phyloP scores from a whole-genome alignment of 352 stramenopile genomes.

The Globisporangium paddicum region DNA sequence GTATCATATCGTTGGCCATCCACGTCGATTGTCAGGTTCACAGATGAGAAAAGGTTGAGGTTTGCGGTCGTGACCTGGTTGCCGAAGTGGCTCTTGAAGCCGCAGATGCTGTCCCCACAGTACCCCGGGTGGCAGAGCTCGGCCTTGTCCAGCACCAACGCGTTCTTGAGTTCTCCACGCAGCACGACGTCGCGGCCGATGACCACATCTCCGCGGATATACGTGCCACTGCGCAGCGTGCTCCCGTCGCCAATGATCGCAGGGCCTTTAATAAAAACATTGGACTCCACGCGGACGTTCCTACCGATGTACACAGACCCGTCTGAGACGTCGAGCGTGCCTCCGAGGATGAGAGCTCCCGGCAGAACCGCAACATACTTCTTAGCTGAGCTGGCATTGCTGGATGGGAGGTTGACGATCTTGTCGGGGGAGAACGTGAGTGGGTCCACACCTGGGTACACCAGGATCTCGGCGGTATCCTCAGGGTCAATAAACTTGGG shows the following conservation, averaged over 20 bases:
- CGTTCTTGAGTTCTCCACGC: conserved; percentile 67
- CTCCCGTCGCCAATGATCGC: conserved; percentile 63
- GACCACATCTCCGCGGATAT: conserved; percentile 67
- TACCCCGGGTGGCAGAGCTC: conserved; percentile 75
- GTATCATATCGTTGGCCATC: conserved; percentile 45
- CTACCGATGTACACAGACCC: conserved; percentile 62
- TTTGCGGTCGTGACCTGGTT: conserved; percentile 84
- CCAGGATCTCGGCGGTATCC: conserved; percentile 39
- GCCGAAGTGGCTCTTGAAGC: conserved; percentile 75
- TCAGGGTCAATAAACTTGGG: conserved; percentile 42
- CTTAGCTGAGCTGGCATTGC: conserved; percentile 4
- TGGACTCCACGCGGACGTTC: conserved; percentile 59
- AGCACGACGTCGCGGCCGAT: conserved; percentile 57
- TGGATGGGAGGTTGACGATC: conserved; percentile 46
- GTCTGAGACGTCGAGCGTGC: conserved; percentile 63
- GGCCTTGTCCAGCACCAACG: conserved; percentile 61
- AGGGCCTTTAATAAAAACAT: conserved; percentile 70
- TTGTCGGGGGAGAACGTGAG: conserved; percentile 49
- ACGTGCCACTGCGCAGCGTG: conserved; percentile 57
- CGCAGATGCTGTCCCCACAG: conserved; percentile 68
- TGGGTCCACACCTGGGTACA: conserved; percentile 45
- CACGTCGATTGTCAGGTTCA: conserved; percentile 28
- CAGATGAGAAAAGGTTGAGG: conserved; percentile 44
- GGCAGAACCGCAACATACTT: conserved; percentile 47
- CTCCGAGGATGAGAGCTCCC: conserved; percentile 43